Conservation (phyloP, 176 grass and related monocot species). For the Phyllostachys edulis region DNA sequence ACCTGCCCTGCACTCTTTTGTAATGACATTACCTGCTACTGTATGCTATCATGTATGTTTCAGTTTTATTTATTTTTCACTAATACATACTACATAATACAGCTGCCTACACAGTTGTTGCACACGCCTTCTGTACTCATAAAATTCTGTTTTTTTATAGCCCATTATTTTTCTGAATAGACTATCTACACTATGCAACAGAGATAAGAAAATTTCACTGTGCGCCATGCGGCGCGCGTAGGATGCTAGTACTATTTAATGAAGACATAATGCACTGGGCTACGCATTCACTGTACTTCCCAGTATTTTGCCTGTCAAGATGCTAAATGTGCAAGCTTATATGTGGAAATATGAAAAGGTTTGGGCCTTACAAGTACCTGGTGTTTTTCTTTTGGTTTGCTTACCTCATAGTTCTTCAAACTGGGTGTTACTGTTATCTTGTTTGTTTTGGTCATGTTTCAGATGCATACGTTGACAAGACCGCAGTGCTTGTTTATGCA, state of each 20-base stretch:
- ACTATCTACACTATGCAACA: too few relatives aligned
- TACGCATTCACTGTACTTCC: not conserved
- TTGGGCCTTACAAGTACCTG: not conserved
- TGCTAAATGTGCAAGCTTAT: not conserved
- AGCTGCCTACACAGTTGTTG: too few relatives aligned
- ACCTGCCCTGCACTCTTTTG: too few relatives aligned
- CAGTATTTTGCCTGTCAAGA: not conserved
- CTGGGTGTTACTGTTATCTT: not conserved
- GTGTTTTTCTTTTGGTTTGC: not conserved
- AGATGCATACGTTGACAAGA: not conserved
- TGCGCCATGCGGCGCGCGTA: too few relatives aligned
- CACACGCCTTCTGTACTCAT: too few relatives aligned
- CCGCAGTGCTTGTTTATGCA: not conserved
- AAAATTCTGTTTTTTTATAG: too few relatives aligned
- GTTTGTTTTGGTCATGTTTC: not conserved
- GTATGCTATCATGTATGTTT: too few relatives aligned
- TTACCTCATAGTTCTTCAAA: not conserved
- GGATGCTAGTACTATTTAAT: not conserved
- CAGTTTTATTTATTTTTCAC: too few relatives aligned
- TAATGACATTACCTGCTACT: too few relatives aligned
- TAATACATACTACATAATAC: too few relatives aligned
- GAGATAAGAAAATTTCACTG: too few relatives aligned
- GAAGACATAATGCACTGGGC: not conserved
- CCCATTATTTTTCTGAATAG: too few relatives aligned
- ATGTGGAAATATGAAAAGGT: not conserved